A percentile compares a stretch with the other conserved stretches of the same genome.
Evolutionary conservation across 306 rosid genomes (phyloP).

Genomic region (Hippophae tibetana): DNA sequence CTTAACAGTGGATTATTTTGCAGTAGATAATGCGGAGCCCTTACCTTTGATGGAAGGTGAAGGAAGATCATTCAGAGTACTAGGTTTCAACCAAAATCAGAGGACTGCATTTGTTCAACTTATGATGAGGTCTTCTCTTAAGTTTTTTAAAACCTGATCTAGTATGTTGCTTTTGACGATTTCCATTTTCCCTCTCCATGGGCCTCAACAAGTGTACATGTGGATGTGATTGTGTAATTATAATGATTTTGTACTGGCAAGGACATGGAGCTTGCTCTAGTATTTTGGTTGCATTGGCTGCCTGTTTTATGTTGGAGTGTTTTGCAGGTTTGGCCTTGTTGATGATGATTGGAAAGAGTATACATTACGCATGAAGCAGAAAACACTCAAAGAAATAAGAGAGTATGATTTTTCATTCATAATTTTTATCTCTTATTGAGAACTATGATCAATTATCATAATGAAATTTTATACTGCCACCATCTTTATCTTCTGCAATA

Average conservation of each 20-base stretch:
- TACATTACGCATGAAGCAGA: constrained; percentile 78
- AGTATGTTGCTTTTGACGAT: too few relatives aligned
- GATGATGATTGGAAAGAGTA: constrained; percentile 93
- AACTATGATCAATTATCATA: neutral
- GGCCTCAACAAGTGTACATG: too few relatives aligned
- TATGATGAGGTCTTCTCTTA: constrained; percentile 67
- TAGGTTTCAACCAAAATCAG: constrained; percentile 94
- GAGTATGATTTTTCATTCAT: constrained; percentile 38
- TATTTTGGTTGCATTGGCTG: constrained; percentile 1
- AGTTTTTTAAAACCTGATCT: neutral
- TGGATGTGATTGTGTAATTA: too few relatives aligned
- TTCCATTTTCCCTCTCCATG: too few relatives aligned
- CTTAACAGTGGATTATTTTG: constrained; percentile 15
- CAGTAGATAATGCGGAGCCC: constrained; percentile 80
- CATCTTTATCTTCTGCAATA: too few relatives aligned
- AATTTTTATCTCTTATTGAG: constrained; percentile 9
- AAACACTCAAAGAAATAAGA: constrained; percentile 77
- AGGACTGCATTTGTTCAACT: constrained; percentile 92
- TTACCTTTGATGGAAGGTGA: constrained; percentile 98
- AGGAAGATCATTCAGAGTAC: constrained; percentile 89
- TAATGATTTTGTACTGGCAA: neutral
- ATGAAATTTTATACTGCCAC: constrained; percentile 2
- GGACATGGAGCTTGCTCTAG: neutral
- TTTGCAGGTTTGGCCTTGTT: constrained; percentile 88
- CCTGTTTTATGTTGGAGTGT: constrained; percentile 20